Evolutionary conservation across 2,329 filamentous ascomycete genomes (phyloP).

Genomic region (Aspergillus aculeatus): DNA sequence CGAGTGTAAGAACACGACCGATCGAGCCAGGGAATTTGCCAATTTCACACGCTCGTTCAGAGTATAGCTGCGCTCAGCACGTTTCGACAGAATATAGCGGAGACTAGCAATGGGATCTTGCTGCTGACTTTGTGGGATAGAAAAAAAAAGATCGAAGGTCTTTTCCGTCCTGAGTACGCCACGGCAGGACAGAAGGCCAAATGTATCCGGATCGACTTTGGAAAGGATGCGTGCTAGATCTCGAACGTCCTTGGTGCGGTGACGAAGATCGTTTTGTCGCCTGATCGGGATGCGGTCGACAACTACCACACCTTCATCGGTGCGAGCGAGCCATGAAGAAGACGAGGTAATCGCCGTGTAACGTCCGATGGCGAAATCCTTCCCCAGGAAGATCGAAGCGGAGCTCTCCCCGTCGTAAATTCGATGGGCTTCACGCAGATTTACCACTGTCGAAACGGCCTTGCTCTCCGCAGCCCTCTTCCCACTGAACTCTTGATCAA

Average conservation of each 20-base stretch:
- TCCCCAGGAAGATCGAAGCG: not conserved
- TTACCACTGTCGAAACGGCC: not conserved
- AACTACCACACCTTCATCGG: not conserved
- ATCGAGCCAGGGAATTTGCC: slow-evolving; percentile 31
- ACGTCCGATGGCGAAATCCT: not conserved
- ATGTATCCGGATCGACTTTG: not conserved
- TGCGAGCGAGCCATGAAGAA: not conserved
- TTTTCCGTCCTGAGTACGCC: not conserved
- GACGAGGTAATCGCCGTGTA: not conserved
- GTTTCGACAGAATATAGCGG: not conserved
- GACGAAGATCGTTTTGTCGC: not conserved
- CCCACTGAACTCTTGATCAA: not conserved
- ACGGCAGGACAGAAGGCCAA: not conserved
- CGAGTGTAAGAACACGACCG: slow-evolving; percentile 40
- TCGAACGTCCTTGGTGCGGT: not conserved
- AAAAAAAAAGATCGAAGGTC: slow-evolving; percentile 2
- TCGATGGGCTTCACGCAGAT: not conserved
- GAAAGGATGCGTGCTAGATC: not conserved
- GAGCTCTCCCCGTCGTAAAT: not conserved
- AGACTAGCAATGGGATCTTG: not conserved
- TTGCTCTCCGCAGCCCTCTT: not conserved
- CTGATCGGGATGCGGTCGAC: not conserved
- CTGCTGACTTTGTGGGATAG: not conserved
- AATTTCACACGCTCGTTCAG: slow-evolving; percentile 10
- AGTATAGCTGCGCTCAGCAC: not conserved